These are phyloP conservation scores for Epichloe sylvatica DNA, from an alignment of 2,329 filamentous ascomycete genomes.

Conservation along the genomic window DNA sequence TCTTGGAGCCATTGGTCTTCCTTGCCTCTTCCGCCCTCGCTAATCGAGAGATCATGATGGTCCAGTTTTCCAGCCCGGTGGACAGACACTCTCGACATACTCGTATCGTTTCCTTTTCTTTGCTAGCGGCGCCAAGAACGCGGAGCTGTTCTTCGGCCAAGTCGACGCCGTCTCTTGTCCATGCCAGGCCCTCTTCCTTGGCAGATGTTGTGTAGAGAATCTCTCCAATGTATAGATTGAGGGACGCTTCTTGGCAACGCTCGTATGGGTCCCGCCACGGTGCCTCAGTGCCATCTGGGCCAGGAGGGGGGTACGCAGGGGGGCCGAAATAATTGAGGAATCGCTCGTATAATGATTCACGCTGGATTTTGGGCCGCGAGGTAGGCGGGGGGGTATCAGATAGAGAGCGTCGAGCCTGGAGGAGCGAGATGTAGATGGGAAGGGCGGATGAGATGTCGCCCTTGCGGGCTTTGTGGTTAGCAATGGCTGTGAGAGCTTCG, in stretches of 20 bases:
- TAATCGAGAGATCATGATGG: constrained; percentile 59
- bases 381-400: constrained; percentile 21
- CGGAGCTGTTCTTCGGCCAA: constrained; percentile 57
- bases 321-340: constrained; percentile 20
- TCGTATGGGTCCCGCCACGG: constrained; percentile 51
- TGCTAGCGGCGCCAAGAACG: constrained; percentile 18
- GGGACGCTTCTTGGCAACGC: constrained; percentile 69
- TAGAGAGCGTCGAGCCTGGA: constrained; percentile 59
- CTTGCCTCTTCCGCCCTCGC: constrained; percentile 34
- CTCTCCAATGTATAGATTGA: constrained; percentile 87
- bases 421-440: constrained; percentile 71
- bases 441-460: constrained; percentile 56
- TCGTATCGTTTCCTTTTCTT: constrained; percentile 23
- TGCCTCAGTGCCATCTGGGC: constrained; percentile 53
- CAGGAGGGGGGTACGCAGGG: constrained; percentile 56
- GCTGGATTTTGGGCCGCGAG: constrained; percentile 4
- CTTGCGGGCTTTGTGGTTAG: constrained; percentile 59
- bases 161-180: constrained; percentile 82
- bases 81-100: constrained; percentile 66
- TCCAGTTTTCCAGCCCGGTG: constrained; percentile 70
- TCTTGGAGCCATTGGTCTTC: constrained; percentile 20
- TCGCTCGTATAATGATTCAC: constrained; percentile 9
- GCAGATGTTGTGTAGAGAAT: constrained; percentile 60
- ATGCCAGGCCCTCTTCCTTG: constrained; percentile 61
- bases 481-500: constrained; percentile 60